Evolutionary conservation across 169 alveolate species (phyloP).

Genomic region (Eimeria falciformis): DNA sequence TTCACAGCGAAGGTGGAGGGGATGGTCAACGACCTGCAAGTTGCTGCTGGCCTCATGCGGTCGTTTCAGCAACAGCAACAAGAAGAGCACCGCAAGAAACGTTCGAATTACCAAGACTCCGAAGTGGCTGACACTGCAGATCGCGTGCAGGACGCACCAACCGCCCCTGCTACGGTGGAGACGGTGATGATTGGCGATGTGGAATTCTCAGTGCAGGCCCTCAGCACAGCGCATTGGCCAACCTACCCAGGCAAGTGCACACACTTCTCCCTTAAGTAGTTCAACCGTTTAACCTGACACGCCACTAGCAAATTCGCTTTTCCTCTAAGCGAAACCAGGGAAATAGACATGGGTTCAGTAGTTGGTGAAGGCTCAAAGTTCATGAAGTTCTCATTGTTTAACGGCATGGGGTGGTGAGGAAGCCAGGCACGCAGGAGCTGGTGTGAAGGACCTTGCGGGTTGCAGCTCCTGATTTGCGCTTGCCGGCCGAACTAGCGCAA

Average conservation of each 20-base stretch:
- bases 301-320: no score
- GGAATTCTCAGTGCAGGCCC: slow-evolving; percentile 81
- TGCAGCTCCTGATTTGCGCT: slow-evolving; percentile 70
- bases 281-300: no score
- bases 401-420: no score
- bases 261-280: not conserved
- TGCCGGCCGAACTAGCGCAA: slow-evolving; percentile 80
- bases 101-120: slow-evolving; percentile 16
- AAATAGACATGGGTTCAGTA: no score
- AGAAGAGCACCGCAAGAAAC: slow-evolving; percentile 65
- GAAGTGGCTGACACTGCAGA: slow-evolving; percentile 17
- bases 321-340: no score
- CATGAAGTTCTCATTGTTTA: no score
- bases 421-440: no score
- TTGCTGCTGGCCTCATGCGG: slow-evolving; percentile 83
- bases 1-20: slow-evolving; percentile 94
- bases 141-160: slow-evolving; percentile 50
- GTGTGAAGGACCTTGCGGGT: not conserved
- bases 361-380: no score
- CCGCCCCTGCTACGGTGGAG: slow-evolving; percentile 55
- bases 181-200: slow-evolving; percentile 68
- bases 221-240: slow-evolving; percentile 93
- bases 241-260: slow-evolving; percentile 79
- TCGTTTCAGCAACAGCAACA: slow-evolving; percentile 71
- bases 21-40: slow-evolving; percentile 84